These are phyloP conservation scores for Trametes maxima DNA, from an alignment of 768 basidiomycete species.

Conservation along the genomic window DNA sequence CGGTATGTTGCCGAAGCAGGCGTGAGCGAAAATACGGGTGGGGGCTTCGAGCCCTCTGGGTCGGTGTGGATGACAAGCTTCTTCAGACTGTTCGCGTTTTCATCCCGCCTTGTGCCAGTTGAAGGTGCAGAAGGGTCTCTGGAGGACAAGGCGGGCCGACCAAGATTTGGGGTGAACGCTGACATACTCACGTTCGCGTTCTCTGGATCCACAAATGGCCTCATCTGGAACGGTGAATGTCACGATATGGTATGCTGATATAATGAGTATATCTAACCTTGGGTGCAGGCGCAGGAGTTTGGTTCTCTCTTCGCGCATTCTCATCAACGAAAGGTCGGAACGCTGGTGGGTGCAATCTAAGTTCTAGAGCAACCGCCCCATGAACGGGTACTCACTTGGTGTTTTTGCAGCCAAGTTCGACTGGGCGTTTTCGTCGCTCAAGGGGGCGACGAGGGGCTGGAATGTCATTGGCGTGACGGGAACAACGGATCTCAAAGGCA, in stretches of 20 bases:
- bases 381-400: constrained; percentile 34
- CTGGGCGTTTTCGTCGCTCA: constrained; percentile 34
- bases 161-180: constrained; percentile 34
- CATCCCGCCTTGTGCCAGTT: constrained; percentile 24
- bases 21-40: constrained; percentile 71
- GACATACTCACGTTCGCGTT: constrained; percentile 46
- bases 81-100: constrained; percentile 17
- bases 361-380: not conserved
- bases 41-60: constrained; percentile 14
- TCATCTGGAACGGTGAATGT: constrained; percentile 48
- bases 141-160: constrained; percentile 49
- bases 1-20: constrained; percentile 37
- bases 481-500: constrained; percentile 68
- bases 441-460: constrained; percentile 20
- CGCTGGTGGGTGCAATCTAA: constrained; percentile 34
- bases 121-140: constrained; percentile 41
- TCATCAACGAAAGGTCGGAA: constrained; percentile 77
- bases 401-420: constrained; percentile 35
- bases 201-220: constrained; percentile 63
- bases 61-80: constrained; percentile 15
- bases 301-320: constrained; percentile 51
- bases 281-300: constrained; percentile 33
- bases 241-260: not conserved
- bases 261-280: constrained; percentile 38
- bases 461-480: constrained; percentile 43